Conservation (phyloP, 78 protist genomes). For the Trichosphaerium sp. region DNA sequence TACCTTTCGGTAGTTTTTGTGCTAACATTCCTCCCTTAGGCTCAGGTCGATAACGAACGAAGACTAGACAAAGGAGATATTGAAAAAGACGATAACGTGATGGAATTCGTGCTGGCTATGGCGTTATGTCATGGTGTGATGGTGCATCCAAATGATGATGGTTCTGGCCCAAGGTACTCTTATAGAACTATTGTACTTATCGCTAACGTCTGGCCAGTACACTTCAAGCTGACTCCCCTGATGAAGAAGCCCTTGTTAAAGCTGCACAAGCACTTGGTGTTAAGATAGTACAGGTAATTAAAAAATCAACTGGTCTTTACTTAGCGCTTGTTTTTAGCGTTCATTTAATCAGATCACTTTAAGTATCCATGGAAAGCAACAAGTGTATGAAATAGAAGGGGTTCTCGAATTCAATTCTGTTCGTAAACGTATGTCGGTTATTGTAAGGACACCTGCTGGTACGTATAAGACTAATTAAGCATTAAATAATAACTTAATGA, state of each 20-base stretch:
- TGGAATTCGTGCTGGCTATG: too few species aligned
- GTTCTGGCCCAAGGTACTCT: too few species aligned
- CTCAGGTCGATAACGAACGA: too few species aligned
- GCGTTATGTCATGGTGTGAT: too few species aligned
- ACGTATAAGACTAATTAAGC: too few species aligned
- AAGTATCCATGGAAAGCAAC: neutral
- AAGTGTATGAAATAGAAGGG: constrained; percentile 33
- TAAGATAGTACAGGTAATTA: constrained; percentile 1
- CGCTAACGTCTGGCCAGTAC: neutral
- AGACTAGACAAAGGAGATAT: too few species aligned
- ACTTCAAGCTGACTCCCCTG: constrained; percentile 50
- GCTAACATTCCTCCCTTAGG: too few species aligned
- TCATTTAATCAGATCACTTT: neutral
- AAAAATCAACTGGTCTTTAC: constrained; percentile 4
- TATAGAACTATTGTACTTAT: too few species aligned
- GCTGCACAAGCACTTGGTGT: constrained; percentile 34
- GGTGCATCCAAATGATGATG: too few species aligned
- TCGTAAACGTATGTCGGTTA: constrained; percentile 82
- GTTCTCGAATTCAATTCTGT: constrained; percentile 71
- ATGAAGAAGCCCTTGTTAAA: constrained; percentile 71
- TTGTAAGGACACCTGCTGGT: constrained; percentile 30
- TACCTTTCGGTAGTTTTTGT: too few species aligned
- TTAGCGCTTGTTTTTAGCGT: neutral
- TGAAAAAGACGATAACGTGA: too few species aligned
- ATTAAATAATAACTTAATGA: too few species aligned